A percentile compares a stretch with the other conserved stretches of the same genome.
Evolutionary conservation across 768 basidiomycete species (phyloP).

Genomic region (Heimioporus sp.): DNA sequence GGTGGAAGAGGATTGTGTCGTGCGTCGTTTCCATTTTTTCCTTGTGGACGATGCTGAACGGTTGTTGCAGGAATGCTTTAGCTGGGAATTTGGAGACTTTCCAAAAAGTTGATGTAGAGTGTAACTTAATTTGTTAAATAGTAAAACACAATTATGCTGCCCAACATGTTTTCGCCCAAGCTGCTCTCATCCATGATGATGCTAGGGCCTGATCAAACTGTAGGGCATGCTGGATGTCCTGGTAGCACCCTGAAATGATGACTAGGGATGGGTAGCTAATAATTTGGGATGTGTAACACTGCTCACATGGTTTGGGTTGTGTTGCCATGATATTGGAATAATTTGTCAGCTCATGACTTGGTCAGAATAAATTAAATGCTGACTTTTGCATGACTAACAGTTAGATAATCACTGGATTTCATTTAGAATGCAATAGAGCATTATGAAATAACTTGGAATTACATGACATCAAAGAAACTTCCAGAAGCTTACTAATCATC

Average conservation of each 20-base stretch:
- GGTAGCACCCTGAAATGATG: constrained; percentile 44
- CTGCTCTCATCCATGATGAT: constrained; percentile 65
- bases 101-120: constrained; percentile 4
- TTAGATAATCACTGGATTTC: too few species aligned
- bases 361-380: too few species aligned
- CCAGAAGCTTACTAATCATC: too few species aligned
- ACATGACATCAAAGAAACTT: too few species aligned
- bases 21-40: constrained; percentile 34
- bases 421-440: too few species aligned
- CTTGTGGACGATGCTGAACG: neutral
- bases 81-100: constrained; percentile 66
- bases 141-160: constrained; percentile 57
- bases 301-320: constrained; percentile 49
- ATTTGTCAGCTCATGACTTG: too few species aligned
- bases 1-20: constrained; percentile 67
- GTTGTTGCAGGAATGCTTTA: constrained; percentile 56
- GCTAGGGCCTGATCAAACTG: constrained; percentile 81
- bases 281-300: constrained; percentile 74
- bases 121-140: too few species aligned
- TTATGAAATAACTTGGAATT: too few species aligned
- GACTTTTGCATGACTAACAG: too few species aligned
- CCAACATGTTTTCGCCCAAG: constrained; percentile 34
- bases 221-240: constrained; percentile 81
- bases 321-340: too few species aligned
- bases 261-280: constrained; percentile 66